These are phyloP conservation scores for Spinellus fusiger DNA, from an alignment of 192 early-diverging fungal genomes.

Conservation along the genomic window DNA sequence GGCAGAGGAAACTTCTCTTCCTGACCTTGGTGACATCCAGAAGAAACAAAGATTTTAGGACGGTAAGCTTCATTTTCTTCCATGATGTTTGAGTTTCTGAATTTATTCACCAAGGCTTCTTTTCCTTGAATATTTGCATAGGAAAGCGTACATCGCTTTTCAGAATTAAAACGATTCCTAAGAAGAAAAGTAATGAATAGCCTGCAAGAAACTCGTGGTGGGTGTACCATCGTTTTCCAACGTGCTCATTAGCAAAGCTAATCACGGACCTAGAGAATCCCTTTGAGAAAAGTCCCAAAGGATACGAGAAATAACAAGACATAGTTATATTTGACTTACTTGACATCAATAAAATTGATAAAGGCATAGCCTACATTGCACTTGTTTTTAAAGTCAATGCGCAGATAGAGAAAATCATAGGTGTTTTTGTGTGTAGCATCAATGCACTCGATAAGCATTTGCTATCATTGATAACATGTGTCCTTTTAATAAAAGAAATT, in stretches of 20 bases:
- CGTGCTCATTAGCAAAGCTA: conserved; percentile 56
- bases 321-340: conserved; percentile 29
- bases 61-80: conserved; percentile 65
- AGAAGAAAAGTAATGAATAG: neutral
- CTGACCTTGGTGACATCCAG: conserved; percentile 49
- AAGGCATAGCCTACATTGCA: conserved; percentile 86
- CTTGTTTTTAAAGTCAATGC: conserved; percentile 85
- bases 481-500: neutral
- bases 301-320: neutral
- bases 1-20: conserved; percentile 32
- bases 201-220: neutral
- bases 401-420: conserved; percentile 77
- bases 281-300: neutral
- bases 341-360: conserved; percentile 62
- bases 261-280: conserved; percentile 44
- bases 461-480: conserved; percentile 32
- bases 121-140: conserved; percentile 81
- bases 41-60: conserved; percentile 68
- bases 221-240: conserved; percentile 68
- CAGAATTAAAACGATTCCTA: conserved; percentile 69
- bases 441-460: conserved; percentile 70
- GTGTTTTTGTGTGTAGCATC: conserved; percentile 61
- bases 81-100: conserved; percentile 77
- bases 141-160: conserved; percentile 68
- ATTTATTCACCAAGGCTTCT: conserved; percentile 66